Evolutionary conservation across 2,329 filamentous ascomycete genomes (phyloP).

Genomic region (Colletotrichum sp.): DNA sequence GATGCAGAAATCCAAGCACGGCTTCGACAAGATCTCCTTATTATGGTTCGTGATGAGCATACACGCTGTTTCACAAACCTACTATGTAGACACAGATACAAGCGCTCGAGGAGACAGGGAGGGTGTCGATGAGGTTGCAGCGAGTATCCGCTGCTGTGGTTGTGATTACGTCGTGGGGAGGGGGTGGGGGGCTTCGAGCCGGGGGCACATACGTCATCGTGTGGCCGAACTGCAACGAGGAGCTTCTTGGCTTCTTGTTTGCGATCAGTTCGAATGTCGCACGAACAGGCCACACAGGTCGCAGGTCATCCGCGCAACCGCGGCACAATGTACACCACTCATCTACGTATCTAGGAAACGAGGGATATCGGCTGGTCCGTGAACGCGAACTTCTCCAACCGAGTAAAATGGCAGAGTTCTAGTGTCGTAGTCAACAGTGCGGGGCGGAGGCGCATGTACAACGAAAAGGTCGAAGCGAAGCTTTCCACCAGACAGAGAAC

Average conservation of each 20-base stretch:
- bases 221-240: not conserved
- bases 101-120: not conserved
- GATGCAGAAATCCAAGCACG: not conserved
- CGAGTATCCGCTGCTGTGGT: not conserved
- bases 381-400: not conserved
- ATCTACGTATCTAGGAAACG: not conserved
- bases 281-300: not conserved
- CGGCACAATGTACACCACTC: not conserved
- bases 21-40: not conserved
- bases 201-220: constrained; percentile 3
- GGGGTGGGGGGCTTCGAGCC: not conserved
- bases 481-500: not conserved
- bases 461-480: not conserved
- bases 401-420: not conserved
- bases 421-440: not conserved
- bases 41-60: not conserved
- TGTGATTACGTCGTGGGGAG: not conserved
- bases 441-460: not conserved
- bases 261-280: not conserved
- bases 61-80: not conserved
- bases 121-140: not conserved
- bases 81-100: not conserved
- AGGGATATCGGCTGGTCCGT: not conserved
- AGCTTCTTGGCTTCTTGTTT: not conserved
- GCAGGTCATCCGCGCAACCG: not conserved